Conservation (phyloP, 1,284 basidiomycete genomes). For the Ceratorhiza oryzae-sativae region DNA sequence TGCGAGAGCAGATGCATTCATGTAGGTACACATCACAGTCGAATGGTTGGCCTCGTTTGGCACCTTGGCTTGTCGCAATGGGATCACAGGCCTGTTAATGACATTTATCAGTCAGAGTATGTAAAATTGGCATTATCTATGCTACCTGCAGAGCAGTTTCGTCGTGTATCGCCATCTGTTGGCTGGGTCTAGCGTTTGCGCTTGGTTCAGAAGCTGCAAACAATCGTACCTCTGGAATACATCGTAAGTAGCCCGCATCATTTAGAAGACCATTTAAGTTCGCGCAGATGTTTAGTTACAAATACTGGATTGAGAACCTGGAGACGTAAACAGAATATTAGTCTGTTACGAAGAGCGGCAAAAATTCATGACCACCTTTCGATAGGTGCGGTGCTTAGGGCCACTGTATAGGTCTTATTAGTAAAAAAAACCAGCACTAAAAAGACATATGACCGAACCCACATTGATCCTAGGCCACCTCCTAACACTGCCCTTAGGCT, state of each 20-base stretch:
- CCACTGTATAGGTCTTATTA: slow-evolving; percentile 1
- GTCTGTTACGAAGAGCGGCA: slow-evolving; percentile 43
- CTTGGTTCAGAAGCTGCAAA: background rate
- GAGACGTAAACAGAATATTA: slow-evolving; percentile 48
- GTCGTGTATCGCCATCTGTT: slow-evolving; percentile 56
- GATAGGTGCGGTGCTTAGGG: slow-evolving; percentile 1
- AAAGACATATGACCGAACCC: background rate
- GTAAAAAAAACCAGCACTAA: background rate
- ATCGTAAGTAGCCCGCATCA: background rate
- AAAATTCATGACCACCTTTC: background rate
- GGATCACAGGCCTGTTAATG: background rate
- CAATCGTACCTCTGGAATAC: background rate
- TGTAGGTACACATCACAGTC: slow-evolving; percentile 7
- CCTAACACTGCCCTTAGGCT: slow-evolving; percentile 48
- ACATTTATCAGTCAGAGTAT: background rate
- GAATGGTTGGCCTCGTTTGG: slow-evolving; percentile 1
- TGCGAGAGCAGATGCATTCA: slow-evolving; percentile 19
- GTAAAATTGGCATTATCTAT: slow-evolving; percentile 3
- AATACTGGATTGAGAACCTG: slow-evolving; percentile 61
- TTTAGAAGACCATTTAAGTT: slow-evolving; percentile 35
- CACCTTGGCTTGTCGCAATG: background rate
- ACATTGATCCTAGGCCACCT: slow-evolving; percentile 49
- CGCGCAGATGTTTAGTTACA: slow-evolving; percentile 56
- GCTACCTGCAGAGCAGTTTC: slow-evolving; percentile 56
- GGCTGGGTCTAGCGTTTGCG: background rate